Evolutionary conservation across 257 asterid species (phyloP), one percentile per base, ranked within the genome.

Genomic region (Gentiana straminea): DNA sequence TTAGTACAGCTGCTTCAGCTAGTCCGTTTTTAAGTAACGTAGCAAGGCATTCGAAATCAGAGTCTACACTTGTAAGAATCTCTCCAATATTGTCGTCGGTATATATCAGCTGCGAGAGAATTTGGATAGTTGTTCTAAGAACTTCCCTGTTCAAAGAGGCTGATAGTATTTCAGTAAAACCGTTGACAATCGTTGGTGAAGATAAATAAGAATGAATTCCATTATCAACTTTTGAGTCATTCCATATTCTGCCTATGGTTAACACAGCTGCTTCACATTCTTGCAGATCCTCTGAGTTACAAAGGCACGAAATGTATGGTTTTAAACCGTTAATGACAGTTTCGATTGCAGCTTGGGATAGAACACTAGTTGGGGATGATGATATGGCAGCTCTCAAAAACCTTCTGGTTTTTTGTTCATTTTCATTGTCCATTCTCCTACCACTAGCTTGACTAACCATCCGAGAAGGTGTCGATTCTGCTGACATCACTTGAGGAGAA

Each of bases 231-330:
- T 78, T 76, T 1, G 85, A 84, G 49, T 84, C 94, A 50, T 63
- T 75, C 85, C 94, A 86, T 58, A 80, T 75, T 64, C 73, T 70
- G 58, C 78, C 73, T 64, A 84, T 77, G 12, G 71, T 77, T 58
- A 78, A 43, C 8, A 84, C 70, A 9, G 92, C 86, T 38, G 67
- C 77, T 70, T 84, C 96, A 58, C 96, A 84, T 75, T 84, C 94
- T 72, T 78, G 78, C 68, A 87, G 64, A 76, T 84, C 85, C 70
- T 87, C 92, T 6, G 96, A 87, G 44, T 70, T 76, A 63, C 92
- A 80, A n/a, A 86, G 77, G 38, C 85, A 76, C 7, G 84, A 77
- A 37, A 84, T 77, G 57, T 77, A 67, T 53, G 96, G 89, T 51
- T 80, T 86, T 70, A 83, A 57, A 3, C 73, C 69, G 32, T 61